Evolutionary conservation across 1,284 basidiomycete species (phyloP), one percentile per base, ranked within the genome.

Genomic region (Tylopilus orsonianus): DNA sequence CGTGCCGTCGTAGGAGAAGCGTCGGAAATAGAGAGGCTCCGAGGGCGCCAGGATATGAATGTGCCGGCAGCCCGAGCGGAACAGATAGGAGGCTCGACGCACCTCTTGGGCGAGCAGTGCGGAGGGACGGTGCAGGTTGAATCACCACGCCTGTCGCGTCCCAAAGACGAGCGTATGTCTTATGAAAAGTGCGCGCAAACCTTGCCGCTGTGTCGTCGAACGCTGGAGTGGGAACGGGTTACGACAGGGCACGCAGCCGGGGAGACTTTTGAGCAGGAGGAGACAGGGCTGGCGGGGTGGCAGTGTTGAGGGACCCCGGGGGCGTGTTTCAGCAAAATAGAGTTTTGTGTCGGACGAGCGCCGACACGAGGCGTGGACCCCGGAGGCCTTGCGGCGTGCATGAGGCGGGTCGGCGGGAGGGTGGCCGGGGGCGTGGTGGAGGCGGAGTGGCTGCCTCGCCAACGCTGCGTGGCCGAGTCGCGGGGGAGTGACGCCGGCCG

Each of bases 301-400:
- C 51, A 44, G 48, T 49, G 47, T 7, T 30, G 26, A 10, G 26
- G 10, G 26, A 27, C 10, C 7, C 26, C 26, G 26, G 10, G 35
- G 24, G 35, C 29, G 35, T 18, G 19, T 27, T n/a, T n/a, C n/a
- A n/a, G n/a, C n/a, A n/a, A n/a, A n/a, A n/a, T n/a, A n/a, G n/a
- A n/a, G n/a, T n/a, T n/a, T n/a, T n/a, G n/a, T n/a, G n/a, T n/a
- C 36, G 38, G 37, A 45, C 43, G 56, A 60, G 61, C 62, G 62
- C 64, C 60, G 62, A 66, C 61, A 62, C 64, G 61, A 62, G 61
- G 61, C 64, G 51, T 33, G 60, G 65, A 60, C 61, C 64, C 60
- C 41, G 57, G 41, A 37, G 32, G 23, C 44, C 58, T 56, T 52
- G 59, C 59, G 59, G 60, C 57, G 49, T 20, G 33, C 3, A 10